Evolutionary conservation across 768 basidiomycete genomes (phyloP), one percentile per base, ranked within the genome.

Genomic region (Podaxis sp.): DNA sequence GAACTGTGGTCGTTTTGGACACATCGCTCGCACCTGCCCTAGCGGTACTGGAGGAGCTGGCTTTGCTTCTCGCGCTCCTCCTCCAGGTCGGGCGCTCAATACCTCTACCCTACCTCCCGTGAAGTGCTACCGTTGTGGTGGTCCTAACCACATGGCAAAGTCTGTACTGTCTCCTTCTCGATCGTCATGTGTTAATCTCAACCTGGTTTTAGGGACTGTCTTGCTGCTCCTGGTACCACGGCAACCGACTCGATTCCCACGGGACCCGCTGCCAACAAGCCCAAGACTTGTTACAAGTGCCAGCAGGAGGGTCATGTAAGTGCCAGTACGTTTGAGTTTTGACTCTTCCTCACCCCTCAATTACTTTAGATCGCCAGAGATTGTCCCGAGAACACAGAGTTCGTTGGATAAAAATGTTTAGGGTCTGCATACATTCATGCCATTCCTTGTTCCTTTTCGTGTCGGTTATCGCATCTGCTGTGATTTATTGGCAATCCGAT

Each of bases 121-220:
- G 56, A 93, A 91, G 75, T 96, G 94, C 71, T 95, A 91, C 74
- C 87, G 90, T 55, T 96, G 95, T 71, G 92, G 93, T 52, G 92
- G 92, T 30, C 87, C 90, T 13, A 96, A 95, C 77, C 92, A 93
- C 72, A 86, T 92, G 83, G 92, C 92, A 12, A 87, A 83, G 90
- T 90, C 72, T 61, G 70, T 54, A 51, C 15, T 40, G 13, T 54
- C 65, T 65, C 49, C 55, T 26, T 26, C 24, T 67, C 36, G 5
- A 9, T 6, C 33, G 9, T 51, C 63, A 28, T 66, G 57, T 40
- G 52, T 26, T 57, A 28, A 36, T 30, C 38, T 56, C 6, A 62
- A 46, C 58, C 60, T 36, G 61, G 56, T 49, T 61, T 17, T 63
- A 92, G 92, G 80, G 92, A 93, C 67, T 95, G 93, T 69, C 87